Base-by-base conservation (phyloP, 1,139 yeast genomes). In the Geotrichum europaeum region DNA sequence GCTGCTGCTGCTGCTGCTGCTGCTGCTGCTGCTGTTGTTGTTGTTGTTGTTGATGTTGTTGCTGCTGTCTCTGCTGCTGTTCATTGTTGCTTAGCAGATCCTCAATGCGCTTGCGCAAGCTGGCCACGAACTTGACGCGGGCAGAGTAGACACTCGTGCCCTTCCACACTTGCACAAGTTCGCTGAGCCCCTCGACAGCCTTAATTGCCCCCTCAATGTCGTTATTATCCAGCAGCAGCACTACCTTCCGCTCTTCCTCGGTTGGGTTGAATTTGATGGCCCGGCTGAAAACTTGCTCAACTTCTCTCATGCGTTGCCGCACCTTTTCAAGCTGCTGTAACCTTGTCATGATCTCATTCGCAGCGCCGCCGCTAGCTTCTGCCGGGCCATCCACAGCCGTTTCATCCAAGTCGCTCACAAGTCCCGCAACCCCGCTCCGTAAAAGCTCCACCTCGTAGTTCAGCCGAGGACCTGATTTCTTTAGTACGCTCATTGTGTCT, bases 361-460 rank as follows among this genome's bases (percentile, higher is more conserved):
- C 13, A 20, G 18, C 13, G 30, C 24, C 45, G 49, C 34, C 49
- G 47, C 53, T 15, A n/a, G 34, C 12, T 15, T n/a, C 24, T 20
- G 32, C 40, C 24, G 64, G 62, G 2, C 43, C 43, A 12, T 64
- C 63, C 3, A 55, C 60, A 1, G 65, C 62, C 2, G 59, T 67
- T 20, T 64, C 66, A 9, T 66, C 66, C 34, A 74, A 68, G 43
- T 67, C 68, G 25, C 45, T 57, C 9, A 60, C 66, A 22, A 75
- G 65, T 13, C 67, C 67, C 10, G 64, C 64, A 12, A 73, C 69
- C 49, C 75, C 77, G 55, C 68, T 66, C 18, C 69, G 65, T 30
- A 75, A 67, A 55, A 74, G 67, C 55, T 74, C 77, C 22, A 73
- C 67, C 60, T 73, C 75, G 63, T 74, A 73, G 51, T 66, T 68